Evolutionary conservation across 164 flowering plant species (phyloP).

Genomic region (Cinnamomum chago): DNA sequence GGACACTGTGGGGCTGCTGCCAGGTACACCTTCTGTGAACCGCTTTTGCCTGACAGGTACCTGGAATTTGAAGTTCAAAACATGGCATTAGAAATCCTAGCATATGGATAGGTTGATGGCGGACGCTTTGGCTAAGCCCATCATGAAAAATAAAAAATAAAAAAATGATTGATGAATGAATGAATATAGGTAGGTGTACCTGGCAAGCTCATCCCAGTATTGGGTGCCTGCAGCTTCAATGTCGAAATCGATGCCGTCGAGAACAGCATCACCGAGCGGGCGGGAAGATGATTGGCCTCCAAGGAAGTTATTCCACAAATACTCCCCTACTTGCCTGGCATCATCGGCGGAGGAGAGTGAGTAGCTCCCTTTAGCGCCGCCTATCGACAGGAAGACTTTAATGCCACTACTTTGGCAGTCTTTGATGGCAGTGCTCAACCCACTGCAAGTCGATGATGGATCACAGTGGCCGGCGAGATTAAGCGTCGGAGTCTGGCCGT

Average conservation of each 20-base stretch:
- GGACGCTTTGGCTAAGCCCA: no score
- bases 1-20: slow-evolving; percentile 27
- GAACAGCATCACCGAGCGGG: slow-evolving; percentile 9
- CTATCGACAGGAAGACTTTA: slow-evolving; percentile 7
- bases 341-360: slow-evolving; percentile 3
- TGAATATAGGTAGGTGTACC: not conserved
- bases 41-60: not conserved
- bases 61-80: not conserved
- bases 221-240: slow-evolving; percentile 1
- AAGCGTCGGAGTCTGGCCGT: slow-evolving; percentile 11
- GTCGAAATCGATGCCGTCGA: slow-evolving; percentile 13
- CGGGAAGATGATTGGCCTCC: slow-evolving; percentile 6
- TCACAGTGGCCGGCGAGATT: slow-evolving; percentile 41
- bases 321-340: slow-evolving; percentile 1
- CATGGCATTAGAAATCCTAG: no score
- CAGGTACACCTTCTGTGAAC: slow-evolving; percentile 19
- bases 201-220: slow-evolving; percentile 3
- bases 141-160: no score
- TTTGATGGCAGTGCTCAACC: slow-evolving; percentile 21
- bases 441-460: slow-evolving; percentile 29
- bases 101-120: no score
- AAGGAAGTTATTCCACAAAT: slow-evolving; percentile 11
- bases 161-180: no score
- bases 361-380: slow-evolving; percentile 3
- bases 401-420: slow-evolving; percentile 2